Conservation (phyloP, 768 basidiomycete species). For the Naganishia vishniacii region DNA sequence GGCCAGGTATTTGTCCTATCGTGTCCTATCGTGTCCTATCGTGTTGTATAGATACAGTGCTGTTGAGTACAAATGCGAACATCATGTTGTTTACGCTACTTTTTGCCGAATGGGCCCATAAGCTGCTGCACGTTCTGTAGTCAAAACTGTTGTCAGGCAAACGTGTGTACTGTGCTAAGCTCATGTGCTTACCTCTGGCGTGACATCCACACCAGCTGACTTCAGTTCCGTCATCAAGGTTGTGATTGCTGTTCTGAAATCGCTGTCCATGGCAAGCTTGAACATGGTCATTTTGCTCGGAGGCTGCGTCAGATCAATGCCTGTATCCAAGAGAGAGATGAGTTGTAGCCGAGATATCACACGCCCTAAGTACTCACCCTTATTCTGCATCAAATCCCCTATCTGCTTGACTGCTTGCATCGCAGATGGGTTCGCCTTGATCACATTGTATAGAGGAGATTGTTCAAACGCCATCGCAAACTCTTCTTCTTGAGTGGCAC, state of each 20-base stretch:
- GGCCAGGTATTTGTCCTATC: too few relatives aligned
- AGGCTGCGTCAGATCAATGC: conserved; percentile 36
- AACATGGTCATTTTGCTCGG: conserved; percentile 38
- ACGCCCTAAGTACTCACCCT: too few relatives aligned
- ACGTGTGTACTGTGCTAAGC: not conserved
- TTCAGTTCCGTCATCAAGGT: conserved; percentile 38
- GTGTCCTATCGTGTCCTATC: not conserved
- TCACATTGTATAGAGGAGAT: conserved; percentile 13
- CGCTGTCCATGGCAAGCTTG: conserved; percentile 38
- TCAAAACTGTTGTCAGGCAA: not conserved
- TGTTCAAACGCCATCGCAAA: conserved; percentile 4
- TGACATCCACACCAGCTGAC: conserved; percentile 40
- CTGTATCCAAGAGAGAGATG: too few relatives aligned
- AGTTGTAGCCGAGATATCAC: too few relatives aligned
- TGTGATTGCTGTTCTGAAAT: conserved; percentile 35
- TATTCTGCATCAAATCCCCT: conserved; percentile 36
- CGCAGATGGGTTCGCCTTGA: conserved; percentile 35
- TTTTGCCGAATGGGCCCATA: conserved; percentile 6
- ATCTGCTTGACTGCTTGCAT: conserved; percentile 37
- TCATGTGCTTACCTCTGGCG: conserved; percentile 29
- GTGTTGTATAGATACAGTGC: not conserved
- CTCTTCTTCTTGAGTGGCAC: not conserved
- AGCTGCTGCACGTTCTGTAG: conserved; percentile 7
- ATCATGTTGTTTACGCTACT: not conserved
- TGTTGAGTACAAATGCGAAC: not conserved